Conservation (phyloP, 2,329 filamentous ascomycete genomes). For the Penicillium paneum region DNA sequence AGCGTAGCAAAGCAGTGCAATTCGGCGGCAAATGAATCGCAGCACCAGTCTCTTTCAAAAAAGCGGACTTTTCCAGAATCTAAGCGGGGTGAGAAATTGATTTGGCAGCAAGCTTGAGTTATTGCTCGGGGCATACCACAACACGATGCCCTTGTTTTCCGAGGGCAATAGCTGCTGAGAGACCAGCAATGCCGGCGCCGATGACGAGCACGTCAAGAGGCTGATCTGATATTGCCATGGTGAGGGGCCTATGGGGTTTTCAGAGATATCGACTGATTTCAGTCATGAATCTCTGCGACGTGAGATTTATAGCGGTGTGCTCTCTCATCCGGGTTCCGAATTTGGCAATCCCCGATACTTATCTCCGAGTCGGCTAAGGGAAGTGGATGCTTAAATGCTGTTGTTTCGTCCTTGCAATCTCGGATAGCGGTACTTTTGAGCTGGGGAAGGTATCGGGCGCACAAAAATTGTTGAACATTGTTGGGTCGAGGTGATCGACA, state of each 20-base stretch:
- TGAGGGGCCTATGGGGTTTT: background rate
- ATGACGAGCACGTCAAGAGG: slow-evolving; percentile 26
- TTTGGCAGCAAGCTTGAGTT: background rate
- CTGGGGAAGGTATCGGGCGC: background rate
- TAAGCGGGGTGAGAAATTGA: slow-evolving; percentile 3
- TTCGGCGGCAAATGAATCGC: slow-evolving; percentile 29
- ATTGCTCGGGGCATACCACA: slow-evolving; percentile 23
- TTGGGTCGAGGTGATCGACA: background rate
- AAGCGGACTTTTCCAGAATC: slow-evolving; percentile 30
- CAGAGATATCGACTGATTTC: background rate
- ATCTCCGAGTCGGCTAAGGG: background rate
- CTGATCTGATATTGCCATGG: background rate
- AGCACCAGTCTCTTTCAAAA: slow-evolving; percentile 26
- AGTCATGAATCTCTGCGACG: background rate
- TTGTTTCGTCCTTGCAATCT: background rate
- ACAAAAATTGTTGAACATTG: background rate
- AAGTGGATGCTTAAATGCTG: background rate
- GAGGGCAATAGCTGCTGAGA: slow-evolving; percentile 33
- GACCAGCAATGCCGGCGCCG: slow-evolving; percentile 36
- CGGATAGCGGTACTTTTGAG: background rate
- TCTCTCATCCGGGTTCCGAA: background rate
- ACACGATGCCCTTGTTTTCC: slow-evolving; percentile 34
- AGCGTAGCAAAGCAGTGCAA: slow-evolving; percentile 25
- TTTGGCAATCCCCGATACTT: background rate
- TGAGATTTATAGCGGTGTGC: background rate